phyloP scores from a whole-genome alignment of 768 basidiomycete genomes.

The Hygrophorus pudorinus region DNA sequence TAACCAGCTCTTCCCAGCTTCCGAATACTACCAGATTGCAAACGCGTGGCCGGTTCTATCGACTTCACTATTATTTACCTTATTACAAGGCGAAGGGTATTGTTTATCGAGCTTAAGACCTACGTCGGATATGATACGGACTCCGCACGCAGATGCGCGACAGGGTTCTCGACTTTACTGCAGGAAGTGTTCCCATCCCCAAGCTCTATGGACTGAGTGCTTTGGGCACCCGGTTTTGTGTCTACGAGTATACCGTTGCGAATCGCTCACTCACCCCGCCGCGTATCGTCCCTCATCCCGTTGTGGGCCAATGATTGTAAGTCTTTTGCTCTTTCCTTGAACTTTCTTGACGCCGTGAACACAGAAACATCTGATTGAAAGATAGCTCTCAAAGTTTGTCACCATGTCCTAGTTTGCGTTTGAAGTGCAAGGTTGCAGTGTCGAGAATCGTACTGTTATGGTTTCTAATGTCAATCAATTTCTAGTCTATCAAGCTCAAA shows the following conservation, averaged over 20 bases:
- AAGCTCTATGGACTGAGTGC: conserved; percentile 3
- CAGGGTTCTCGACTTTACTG: conserved; percentile 3
- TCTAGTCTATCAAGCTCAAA: no score
- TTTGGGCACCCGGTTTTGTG: conserved; percentile 2
- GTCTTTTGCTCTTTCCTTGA: conserved; percentile 1
- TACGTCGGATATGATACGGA: neutral
- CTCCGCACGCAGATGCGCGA: conserved; percentile 4
- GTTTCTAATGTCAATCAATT: no score
- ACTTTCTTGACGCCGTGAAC: conserved; percentile 1
- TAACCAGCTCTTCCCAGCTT: conserved; percentile 1
- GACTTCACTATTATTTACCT: conserved; percentile 3
- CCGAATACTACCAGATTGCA: conserved; percentile 1
- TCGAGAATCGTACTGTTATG: no score
- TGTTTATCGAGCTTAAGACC: conserved; percentile 1
- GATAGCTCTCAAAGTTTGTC: no score
- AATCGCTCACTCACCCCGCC: conserved; percentile 1
- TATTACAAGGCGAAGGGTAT: neutral
- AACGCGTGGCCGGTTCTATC: conserved; percentile 2
- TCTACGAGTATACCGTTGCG: conserved; percentile 2
- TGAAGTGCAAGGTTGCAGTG: no score
- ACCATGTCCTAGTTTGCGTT: no score
- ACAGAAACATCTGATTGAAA: no score
- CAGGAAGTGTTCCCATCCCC: conserved; percentile 3
- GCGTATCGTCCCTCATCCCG: conserved; percentile 1
- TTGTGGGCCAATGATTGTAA: neutral